These are phyloP conservation scores for Podospora pseudocomata DNA, from an alignment of 495 filamentous ascomycete species.

Conservation along the genomic window DNA sequence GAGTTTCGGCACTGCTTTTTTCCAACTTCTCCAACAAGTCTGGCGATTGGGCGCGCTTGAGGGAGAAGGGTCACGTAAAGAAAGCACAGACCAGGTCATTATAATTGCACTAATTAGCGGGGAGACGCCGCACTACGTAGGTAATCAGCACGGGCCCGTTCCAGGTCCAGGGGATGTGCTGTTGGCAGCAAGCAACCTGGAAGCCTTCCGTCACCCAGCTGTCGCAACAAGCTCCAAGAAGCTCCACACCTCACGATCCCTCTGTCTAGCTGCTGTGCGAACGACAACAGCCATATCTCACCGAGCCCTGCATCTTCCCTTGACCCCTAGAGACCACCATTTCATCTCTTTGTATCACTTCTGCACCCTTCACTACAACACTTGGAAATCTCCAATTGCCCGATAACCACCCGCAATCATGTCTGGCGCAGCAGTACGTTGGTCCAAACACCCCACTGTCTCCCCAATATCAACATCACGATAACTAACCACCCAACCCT, in stretches of 20 bases:
- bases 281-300: background rate
- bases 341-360: slow-evolving; percentile 1
- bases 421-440: slow-evolving; percentile 57
- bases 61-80: slow-evolving; percentile 1
- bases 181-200: background rate
- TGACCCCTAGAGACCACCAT: slow-evolving; percentile 5
- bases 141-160: background rate
- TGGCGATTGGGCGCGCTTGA: slow-evolving; percentile 22
- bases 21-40: slow-evolving; percentile 12
- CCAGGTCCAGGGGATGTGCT: slow-evolving; percentile 1
- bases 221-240: slow-evolving; percentile 10
- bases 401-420: slow-evolving; percentile 37
- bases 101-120: slow-evolving; percentile 5
- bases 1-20: slow-evolving; percentile 26
- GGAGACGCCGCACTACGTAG: background rate
- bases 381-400: background rate
- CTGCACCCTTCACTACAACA: background rate
- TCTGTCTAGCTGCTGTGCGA: background rate
- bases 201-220: slow-evolving; percentile 9
- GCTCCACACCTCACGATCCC: slow-evolving; percentile 21
- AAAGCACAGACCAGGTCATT: slow-evolving; percentile 6
- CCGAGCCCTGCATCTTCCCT: slow-evolving; percentile 5
- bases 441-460: slow-evolving; percentile 11
- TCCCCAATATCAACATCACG: background rate
- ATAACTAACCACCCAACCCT: slow-evolving; percentile 21